Evolutionary conservation across 345 rosid species (phyloP), one percentile per base, ranked within the genome.

Genomic region (Salix dunnii): DNA sequence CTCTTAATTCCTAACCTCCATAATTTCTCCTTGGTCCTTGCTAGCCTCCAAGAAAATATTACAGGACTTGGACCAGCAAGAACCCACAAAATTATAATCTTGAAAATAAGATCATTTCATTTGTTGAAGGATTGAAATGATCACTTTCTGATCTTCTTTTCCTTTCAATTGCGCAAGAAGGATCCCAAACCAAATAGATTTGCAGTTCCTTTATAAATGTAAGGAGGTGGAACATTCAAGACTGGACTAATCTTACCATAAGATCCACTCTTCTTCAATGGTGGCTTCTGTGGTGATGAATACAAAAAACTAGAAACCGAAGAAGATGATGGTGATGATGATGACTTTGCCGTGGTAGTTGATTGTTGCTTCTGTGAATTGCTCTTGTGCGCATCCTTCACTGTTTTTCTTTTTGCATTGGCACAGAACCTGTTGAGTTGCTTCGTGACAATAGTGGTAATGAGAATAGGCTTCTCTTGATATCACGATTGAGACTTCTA

Each of bases 361-460:
- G 73, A 58, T 33, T 35, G 74, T 38, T 76, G 81, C 74, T 83
- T 85, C 58, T 76, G 86, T 35, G 88, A 74, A 72, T 80, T 77
- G n/a, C 80, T 86, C 84, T 83, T 90, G 73, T 80, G 84, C 42
- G 33, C 9, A 48, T 86, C 89, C 62, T 82, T 86, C 6, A 76
- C 68, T 28, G 77, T 46, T 20, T 70, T 27, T 53, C 82, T 67
- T 72, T 85, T 88, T 0, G 88, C 75, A 67, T 75, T 7, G 78
- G 67, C 46, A 76, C 89, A 1, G 96, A 85, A 78, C 97, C 91
- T 1, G 94, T 86, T 10, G 98, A 92, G 65, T 86, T 85, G 86
- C 94, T 91, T 76, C 96, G 80, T 0, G 90, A 82, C 68, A 94
- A 74, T 75, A 91, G 85, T 27, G 93, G 90, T 10, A 92, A 81